Conservation (phyloP, 2,329 filamentous ascomycete genomes). For the Pseudocercospora ulei region DNA sequence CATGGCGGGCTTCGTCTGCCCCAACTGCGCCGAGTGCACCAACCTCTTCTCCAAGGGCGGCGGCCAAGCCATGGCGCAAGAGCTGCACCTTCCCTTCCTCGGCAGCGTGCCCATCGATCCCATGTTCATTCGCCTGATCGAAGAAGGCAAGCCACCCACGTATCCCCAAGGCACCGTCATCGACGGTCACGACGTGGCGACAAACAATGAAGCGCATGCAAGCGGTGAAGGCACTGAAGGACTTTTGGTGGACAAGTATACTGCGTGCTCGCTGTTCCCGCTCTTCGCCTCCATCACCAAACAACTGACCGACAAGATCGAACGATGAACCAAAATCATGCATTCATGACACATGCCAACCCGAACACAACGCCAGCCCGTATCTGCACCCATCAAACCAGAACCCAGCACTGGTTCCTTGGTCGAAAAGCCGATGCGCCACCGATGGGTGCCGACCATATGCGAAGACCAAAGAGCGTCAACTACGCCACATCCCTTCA, state of each 20-base stretch:
- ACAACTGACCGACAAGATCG: constrained; percentile 23
- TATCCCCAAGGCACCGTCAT: constrained; percentile 61
- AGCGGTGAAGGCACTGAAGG: constrained; percentile 30
- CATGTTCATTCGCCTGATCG: constrained; percentile 77
- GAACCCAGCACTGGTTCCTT: too few species aligned
- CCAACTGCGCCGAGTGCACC: constrained; percentile 68
- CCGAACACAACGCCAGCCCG: constrained; percentile 2
- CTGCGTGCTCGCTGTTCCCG: constrained; percentile 57
- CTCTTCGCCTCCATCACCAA: constrained; percentile 56
- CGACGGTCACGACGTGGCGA: constrained; percentile 45
- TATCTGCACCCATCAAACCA: constrained; percentile 5
- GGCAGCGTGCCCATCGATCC: constrained; percentile 87
- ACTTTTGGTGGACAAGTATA: constrained; percentile 61
- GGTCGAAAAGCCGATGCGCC: too few species aligned
- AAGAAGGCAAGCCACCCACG: constrained; percentile 56
- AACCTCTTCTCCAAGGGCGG: constrained; percentile 90
- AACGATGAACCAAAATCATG: constrained; percentile 16
- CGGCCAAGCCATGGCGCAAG: constrained; percentile 75
- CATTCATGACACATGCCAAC: not conserved
- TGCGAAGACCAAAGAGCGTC: too few species aligned
- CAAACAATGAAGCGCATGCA: constrained; percentile 25
- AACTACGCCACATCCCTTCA: too few species aligned
- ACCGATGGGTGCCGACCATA: too few species aligned
- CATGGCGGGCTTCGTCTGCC: constrained; percentile 86
- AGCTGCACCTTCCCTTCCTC: constrained; percentile 74